Percentiles rank a stretch among this genome's conserved stretches.
Evolutionary conservation across 257 asterid genomes (phyloP).

Genomic region (Paraleonurus japonicus): DNA sequence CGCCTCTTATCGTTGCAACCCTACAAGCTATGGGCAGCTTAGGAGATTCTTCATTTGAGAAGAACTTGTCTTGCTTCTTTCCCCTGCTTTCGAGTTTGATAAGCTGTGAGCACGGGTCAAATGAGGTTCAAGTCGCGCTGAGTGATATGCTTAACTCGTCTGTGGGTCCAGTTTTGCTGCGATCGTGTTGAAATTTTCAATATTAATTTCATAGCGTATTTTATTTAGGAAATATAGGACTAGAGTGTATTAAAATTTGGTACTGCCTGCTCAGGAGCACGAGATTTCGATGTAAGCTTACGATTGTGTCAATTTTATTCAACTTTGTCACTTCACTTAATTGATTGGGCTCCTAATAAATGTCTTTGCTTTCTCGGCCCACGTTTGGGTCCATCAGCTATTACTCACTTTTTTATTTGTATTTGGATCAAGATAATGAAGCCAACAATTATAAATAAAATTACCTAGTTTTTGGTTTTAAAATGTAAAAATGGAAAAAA

Average conservation of each 20-base stretch:
- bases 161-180: constrained; percentile 79
- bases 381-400: neutral
- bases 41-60: constrained; percentile 70
- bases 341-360: neutral
- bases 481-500: too few relatives aligned
- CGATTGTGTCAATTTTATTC: neutral
- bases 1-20: constrained; percentile 72
- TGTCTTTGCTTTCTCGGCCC: neutral
- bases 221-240: constrained; percentile 39
- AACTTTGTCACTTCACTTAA: neutral
- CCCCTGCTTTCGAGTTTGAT: constrained; percentile 75
- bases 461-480: neutral
- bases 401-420: too few relatives aligned
- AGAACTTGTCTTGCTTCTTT: constrained; percentile 60
- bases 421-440: neutral
- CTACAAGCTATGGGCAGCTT: constrained; percentile 76
- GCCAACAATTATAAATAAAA: too few relatives aligned
- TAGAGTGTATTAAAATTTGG: constrained; percentile 39
- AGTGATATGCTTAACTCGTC: constrained; percentile 76
- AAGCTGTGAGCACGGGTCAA: constrained; percentile 91
- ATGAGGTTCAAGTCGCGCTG: constrained; percentile 76
- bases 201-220: constrained; percentile 9
- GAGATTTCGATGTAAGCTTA: neutral
- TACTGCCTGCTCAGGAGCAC: constrained; percentile 6
- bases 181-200: constrained; percentile 50